Evolutionary conservation across 192 early-diverging fungal species (phyloP), one percentile per base, ranked within the genome.

Genomic region (Linderina pennispora): DNA sequence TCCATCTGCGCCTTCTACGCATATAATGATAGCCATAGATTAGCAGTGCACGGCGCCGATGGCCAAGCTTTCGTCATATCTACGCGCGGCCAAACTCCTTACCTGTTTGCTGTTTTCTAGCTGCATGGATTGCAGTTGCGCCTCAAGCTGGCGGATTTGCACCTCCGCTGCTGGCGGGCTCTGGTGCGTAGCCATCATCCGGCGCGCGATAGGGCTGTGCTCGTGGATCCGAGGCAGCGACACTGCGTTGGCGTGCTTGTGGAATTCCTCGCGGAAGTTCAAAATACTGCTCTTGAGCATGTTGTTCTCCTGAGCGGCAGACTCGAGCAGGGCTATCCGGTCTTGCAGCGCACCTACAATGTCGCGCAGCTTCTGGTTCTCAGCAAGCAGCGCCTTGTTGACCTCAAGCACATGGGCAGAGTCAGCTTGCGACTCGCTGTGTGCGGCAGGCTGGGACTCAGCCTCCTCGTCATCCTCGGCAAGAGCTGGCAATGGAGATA

Each of bases 221-320:
- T 63, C 60, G 21, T 45, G 43, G 26, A 60, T 50, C 14, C 53
- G 38, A 5, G 61, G 60, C 53, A 64, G 23, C 10, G 68, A 24
- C 10, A 47, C 61, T 4, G 48, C 60, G 33, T 60, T 64, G 16
- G 70, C 70, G 48, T 74, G 70, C 2, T 59, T 64, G 36, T 66
- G 62, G 18, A 74, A 74, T 40, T 74, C 63, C 24, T 74, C 70
- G 0, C 63, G 57, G 46, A 74, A 66, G 39, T 49, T 74, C 9
- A 62, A 51, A n/a, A 74, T 74, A 33, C 70, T 74, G 45, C 70
- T 74, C 31, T 66, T 74, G 1, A 74, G 55, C 59, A 74, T 66
- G 35, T 55, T 74, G 54, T 66, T 74, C 25, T 74, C 70, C 18
- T 66, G 70, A 1, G 70, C 70, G 4, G 70, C 70, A 16, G 58